phyloP scores from a whole-genome alignment of 352 stramenopile genomes.

The Aphanomyces invadans region DNA sequence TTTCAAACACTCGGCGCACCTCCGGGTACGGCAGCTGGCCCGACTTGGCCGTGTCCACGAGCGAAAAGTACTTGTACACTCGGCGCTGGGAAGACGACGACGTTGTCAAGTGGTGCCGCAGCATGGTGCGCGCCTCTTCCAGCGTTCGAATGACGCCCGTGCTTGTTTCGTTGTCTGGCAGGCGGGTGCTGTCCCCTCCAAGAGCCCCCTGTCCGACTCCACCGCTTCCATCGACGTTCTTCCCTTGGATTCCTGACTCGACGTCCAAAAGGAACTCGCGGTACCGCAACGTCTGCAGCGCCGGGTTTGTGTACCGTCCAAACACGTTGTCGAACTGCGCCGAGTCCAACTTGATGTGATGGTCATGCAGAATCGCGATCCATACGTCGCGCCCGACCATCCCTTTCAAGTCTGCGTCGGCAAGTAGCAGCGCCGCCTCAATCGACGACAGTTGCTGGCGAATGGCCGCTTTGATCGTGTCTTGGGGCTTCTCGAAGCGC shows the following conservation, averaged over 20 bases:
- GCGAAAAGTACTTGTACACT: slow-evolving; percentile 54
- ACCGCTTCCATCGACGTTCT: slow-evolving; percentile 40
- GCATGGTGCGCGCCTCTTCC: slow-evolving; percentile 39
- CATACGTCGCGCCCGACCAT: slow-evolving; percentile 45
- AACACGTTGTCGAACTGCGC: slow-evolving; percentile 6
- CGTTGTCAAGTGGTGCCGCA: slow-evolving; percentile 45
- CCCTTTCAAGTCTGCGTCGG: slow-evolving; percentile 43
- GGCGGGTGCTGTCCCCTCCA: slow-evolving; percentile 23
- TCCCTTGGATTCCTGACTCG: slow-evolving; percentile 43
- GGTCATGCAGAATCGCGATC: slow-evolving; percentile 34
- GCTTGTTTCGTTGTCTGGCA: too few species aligned
- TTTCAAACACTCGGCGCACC: slow-evolving; percentile 50
- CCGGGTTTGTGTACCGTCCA: slow-evolving; percentile 12
- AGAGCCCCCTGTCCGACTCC: slow-evolving; percentile 26
- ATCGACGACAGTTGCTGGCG: slow-evolving; percentile 34
- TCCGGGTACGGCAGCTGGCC: slow-evolving; percentile 51
- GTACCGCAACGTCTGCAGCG: slow-evolving; percentile 40
- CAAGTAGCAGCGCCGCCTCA: slow-evolving; percentile 33
- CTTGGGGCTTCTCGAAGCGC: neutral
- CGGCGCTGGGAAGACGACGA: slow-evolving; percentile 39
- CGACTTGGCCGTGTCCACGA: slow-evolving; percentile 46
- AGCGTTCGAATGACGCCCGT: slow-evolving; percentile 29
- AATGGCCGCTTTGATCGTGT: slow-evolving; percentile 28
- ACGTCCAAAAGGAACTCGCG: slow-evolving; percentile 61
- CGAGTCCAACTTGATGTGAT: slow-evolving; percentile 11